Evolutionary conservation across 1,284 basidiomycete species (phyloP), one percentile per base, ranked within the genome.

Genomic region (Ustilago shanxiensis): DNA sequence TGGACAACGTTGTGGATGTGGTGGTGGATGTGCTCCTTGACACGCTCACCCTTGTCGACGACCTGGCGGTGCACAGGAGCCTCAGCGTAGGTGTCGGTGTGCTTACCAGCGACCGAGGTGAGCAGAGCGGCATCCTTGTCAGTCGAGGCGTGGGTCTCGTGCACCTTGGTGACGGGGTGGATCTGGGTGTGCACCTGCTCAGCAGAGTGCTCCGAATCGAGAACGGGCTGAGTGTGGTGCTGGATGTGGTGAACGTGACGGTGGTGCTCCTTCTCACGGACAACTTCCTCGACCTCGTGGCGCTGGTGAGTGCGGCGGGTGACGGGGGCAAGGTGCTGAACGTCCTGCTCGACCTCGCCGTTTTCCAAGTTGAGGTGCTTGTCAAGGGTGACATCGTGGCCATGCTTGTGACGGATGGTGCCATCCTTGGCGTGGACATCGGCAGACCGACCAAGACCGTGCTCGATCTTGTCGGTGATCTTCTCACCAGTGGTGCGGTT

Each of bases 1-100:
- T 86, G 85, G 11, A 86, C 84, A 26, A 86, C 77, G 77, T 86
- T 85, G 81, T 85, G 84, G 37, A 86, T 82, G 75, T 85, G 83
- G 74, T 84, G 83, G 77, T 84, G 82, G 53, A 83, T 79, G 61
- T 72, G 68, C 66, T 84, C 83, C 45, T 81, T 80, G 44, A 84
- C 84, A 13, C 50, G 55, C 79, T 86, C 85, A 49, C 85, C 84
- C 79, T 82, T 79, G 80, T 86, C 85, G 31, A 86, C 68, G 39
- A 86, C 75, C 60, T 77, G 69, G 53, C 79, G 81, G 68, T 84
- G 79, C 28, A 70, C 49, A 20, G 78, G 69, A 16, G 72, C 77
- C 68, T 84, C 79, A 39, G 70, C 56, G 56, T 76, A 70, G 3
- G 58, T 31, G 73, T 86, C 85, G 51, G 67, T 62, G 69, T 80